Conservation (phyloP, 352 stramenopile genomes). For the Phytophthora hibernalis region DNA sequence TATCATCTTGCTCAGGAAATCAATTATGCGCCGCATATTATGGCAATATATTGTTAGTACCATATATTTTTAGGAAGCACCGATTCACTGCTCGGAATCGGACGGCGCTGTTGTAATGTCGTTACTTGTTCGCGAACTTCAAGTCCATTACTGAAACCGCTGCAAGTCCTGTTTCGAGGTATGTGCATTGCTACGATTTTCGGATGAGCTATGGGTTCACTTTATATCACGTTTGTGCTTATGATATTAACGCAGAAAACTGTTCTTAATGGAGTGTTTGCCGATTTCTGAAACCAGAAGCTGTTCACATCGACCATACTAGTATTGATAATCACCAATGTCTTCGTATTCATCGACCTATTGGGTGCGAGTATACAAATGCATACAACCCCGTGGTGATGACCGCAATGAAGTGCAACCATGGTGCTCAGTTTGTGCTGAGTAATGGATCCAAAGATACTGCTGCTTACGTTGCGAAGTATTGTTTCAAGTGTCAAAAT, state of each 20-base stretch:
- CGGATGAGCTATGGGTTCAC: too few species aligned
- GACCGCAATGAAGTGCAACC: conserved; percentile 35
- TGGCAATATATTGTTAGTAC: too few species aligned
- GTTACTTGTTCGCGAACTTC: conserved; percentile 12
- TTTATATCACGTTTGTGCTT: background rate
- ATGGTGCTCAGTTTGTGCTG: conserved; percentile 30
- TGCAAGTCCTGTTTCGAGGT: conserved; percentile 33
- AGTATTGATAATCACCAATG: background rate
- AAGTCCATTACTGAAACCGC: conserved; percentile 26
- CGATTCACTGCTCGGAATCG: background rate
- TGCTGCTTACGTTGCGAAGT: conserved; percentile 30
- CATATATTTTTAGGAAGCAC: too few species aligned
- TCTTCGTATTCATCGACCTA: conserved; percentile 9
- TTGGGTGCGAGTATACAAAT: conserved; percentile 44
- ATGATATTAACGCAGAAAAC: conserved; percentile 12
- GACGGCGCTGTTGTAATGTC: background rate
- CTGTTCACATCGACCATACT: background rate
- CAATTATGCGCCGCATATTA: too few species aligned
- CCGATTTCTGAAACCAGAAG: conserved; percentile 33
- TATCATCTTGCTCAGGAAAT: too few species aligned
- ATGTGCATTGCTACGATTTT: background rate
- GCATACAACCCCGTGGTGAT: conserved; percentile 29
- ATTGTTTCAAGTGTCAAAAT: conserved; percentile 29
- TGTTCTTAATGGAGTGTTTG: conserved; percentile 18
- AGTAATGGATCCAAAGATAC: conserved; percentile 11